Conservation (phyloP, 257 asterid species). For the Petunia axillaris region DNA sequence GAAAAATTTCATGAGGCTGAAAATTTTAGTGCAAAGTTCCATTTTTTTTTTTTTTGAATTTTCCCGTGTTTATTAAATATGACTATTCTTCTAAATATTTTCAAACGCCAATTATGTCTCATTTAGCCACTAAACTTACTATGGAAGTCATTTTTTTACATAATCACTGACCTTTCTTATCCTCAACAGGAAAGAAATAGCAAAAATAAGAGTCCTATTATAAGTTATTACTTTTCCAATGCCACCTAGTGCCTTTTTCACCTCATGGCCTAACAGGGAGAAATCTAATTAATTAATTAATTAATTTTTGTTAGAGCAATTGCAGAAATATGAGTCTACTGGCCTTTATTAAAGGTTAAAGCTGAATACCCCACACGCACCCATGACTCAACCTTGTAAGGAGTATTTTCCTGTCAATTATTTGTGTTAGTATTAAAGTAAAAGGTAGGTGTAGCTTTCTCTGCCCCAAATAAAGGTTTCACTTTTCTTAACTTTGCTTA, state of each 20-base stretch:
- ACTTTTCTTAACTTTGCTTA: background rate
- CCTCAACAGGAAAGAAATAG: background rate
- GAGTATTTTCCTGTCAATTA: conserved; percentile 8
- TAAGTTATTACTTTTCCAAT: conserved; percentile 7
- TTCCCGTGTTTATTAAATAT: no score
- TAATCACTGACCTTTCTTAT: background rate
- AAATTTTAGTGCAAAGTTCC: no score
- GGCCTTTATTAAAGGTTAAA: conserved; percentile 14
- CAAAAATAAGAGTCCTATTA: background rate
- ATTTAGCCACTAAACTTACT: no score
- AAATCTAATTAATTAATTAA: background rate
- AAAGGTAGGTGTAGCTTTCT: conserved; percentile 8
- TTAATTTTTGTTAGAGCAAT: background rate
- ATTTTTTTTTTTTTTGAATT: no score
- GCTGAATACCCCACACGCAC: conserved; percentile 9
- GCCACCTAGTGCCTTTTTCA: background rate
- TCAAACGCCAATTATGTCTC: no score
- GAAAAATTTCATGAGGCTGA: no score
- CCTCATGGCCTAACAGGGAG: background rate
- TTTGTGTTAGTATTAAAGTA: conserved; percentile 5
- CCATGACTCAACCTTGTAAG: background rate
- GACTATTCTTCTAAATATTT: no score
- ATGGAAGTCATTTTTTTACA: no score
- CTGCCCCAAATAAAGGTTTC: background rate
- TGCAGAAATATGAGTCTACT: background rate